Percentiles rank a stretch among this genome's conserved stretches.
Evolutionary conservation across 1,284 basidiomycete species (phyloP).

Genomic region (Trichosporon sp.): DNA sequence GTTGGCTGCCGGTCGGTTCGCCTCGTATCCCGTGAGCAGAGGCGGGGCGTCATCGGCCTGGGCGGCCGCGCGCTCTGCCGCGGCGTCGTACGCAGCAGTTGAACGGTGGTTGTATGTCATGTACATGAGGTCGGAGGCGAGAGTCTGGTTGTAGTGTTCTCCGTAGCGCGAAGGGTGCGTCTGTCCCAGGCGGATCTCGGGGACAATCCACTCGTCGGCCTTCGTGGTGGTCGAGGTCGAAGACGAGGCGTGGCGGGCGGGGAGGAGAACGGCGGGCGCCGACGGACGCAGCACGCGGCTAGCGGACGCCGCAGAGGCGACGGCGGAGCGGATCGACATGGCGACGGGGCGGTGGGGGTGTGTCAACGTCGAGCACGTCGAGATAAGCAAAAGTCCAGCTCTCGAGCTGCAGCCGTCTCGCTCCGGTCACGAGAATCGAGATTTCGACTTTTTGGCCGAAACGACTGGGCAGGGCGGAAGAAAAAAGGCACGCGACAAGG

Average conservation of each 20-base stretch:
- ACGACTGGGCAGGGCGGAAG: not conserved
- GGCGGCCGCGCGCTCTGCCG: not conserved
- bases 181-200: constrained; percentile 49
- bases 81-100: constrained; percentile 9
- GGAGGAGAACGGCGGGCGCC: not conserved
- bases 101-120: constrained; percentile 80
- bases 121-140: constrained; percentile 87
- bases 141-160: constrained; percentile 77
- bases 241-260: constrained; percentile 12
- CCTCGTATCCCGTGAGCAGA: constrained; percentile 43
- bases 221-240: constrained; percentile 3
- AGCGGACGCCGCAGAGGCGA: constrained; percentile 13
- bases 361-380: not conserved
- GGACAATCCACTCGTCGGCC: constrained; percentile 23
- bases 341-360: not conserved
- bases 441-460: constrained; percentile 11
- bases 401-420: not conserved
- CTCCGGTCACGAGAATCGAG: not conserved
- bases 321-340: constrained; percentile 19
- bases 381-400: not conserved
- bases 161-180: constrained; percentile 70
- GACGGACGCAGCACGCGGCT: constrained; percentile 6
- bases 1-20: constrained; percentile 42
- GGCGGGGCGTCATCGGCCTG: constrained; percentile 20
- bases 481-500: not conserved